Evolutionary conservation across 148 eudicot species (phyloP).

Genomic region (Cornus florida): DNA sequence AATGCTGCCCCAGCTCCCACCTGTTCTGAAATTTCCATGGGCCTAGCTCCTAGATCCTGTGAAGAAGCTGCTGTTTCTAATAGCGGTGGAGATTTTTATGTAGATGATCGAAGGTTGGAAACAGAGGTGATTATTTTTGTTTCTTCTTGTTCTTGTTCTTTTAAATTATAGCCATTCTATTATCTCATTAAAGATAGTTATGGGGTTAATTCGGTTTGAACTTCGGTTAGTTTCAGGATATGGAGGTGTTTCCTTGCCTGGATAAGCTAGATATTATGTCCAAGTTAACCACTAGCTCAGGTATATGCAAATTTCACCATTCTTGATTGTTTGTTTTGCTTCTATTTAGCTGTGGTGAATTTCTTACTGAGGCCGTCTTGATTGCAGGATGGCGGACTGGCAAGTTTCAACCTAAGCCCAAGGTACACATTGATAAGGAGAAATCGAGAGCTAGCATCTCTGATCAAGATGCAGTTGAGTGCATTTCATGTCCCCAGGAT

Average conservation of each 20-base stretch:
- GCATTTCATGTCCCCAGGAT: conserved; percentile 24
- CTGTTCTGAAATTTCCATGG: conserved; percentile 14
- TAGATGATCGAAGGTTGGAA: conserved; percentile 16
- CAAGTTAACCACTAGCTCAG: conserved; percentile 40
- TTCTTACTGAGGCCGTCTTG: conserved; percentile 10
- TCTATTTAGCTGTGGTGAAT: neutral
- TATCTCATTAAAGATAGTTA: conserved; percentile 6
- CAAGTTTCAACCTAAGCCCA: conserved; percentile 66
- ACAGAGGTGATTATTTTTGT: conserved; percentile 22
- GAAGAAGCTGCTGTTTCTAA: conserved; percentile 22
- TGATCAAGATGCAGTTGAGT: conserved; percentile 18
- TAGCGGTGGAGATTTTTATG: conserved; percentile 13
- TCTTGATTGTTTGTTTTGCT: neutral
- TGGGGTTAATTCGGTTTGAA: neutral
- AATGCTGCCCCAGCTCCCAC: conserved; percentile 12
- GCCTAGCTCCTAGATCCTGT: conserved; percentile 22
- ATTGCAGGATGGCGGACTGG: conserved; percentile 42
- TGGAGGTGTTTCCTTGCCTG: conserved; percentile 37
- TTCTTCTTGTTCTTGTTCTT: neutral
- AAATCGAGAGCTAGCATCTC: conserved; percentile 6
- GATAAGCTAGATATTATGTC: conserved; percentile 32
- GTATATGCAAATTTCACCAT: conserved; percentile 37
- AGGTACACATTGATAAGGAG: conserved; percentile 29
- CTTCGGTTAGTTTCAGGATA: conserved; percentile 47
- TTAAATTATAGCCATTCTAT: neutral